Evolutionary conservation across 345 rosid species (phyloP), one percentile per base, ranked within the genome.

Genomic region (Eucalyptus tenuipes): DNA sequence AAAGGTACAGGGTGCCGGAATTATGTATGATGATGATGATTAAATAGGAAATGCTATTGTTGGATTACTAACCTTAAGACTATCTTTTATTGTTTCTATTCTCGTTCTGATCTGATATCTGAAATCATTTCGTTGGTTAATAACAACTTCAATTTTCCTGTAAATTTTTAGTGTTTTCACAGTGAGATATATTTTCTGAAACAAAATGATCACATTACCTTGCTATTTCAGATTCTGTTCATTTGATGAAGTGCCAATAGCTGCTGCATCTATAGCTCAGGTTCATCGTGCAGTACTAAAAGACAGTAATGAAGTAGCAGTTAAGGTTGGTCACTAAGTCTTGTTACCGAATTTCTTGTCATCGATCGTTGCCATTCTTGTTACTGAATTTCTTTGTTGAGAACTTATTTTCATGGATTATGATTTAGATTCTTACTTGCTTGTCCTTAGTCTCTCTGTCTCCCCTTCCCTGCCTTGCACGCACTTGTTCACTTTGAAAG

Each of bases 231-330:
- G 98, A 91, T 97, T 96, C 90, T 88, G 90, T 89, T 96, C 96
- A n/a, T 91, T 97, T 87, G 95, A 95, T 91, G 98, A 97, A 89
- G 94, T 93, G 91, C 97, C 99, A 59, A 94, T 95, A 86, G 99
- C 99, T 90, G 97, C 99, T 87, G 99, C 99, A 68, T 97, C 99
- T 87, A 96, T 97, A 92, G 99, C 98, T 68, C 99, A 97, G 92
- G 99, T 96, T 52, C 99, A 97, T 90, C 97, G 40, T 86, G 99
- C 99, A 5, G 87, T 93, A 47, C 88, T 95, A 89, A 95, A 91
- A 90, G 90, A 95, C 89, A 68, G 88, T 91, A 95, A 93, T 88
- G 96, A 94, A 92, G 99, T 96, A 88, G 99, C 97, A 64, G 88
- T 97, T 49, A 97, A 97, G 99, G 99, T 97, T 89, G 25, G 91